Percentiles rank a stretch among this genome's conserved stretches.
Evolutionary conservation across 352 stramenopile species (phyloP).

Genomic region (Phytophthora vignae): DNA sequence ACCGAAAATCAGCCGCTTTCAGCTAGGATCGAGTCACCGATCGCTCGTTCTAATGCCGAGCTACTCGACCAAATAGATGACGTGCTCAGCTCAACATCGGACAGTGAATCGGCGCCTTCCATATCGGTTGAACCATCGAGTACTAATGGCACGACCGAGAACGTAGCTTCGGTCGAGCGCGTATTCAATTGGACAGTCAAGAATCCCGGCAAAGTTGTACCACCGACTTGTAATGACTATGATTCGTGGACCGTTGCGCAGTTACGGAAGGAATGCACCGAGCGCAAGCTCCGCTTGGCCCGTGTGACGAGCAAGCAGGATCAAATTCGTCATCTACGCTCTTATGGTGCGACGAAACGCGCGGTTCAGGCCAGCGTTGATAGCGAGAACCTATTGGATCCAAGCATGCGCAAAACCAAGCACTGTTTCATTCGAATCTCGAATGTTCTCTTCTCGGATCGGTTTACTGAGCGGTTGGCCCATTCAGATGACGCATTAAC

Average conservation of each 20-base stretch:
- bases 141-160: not conserved
- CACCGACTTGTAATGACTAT: not conserved
- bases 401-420: not conserved
- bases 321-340: not conserved
- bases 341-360: not conserved
- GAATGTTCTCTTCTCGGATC: constrained; percentile 1
- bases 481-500: not conserved
- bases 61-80: constrained; percentile 5
- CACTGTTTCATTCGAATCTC: not conserved
- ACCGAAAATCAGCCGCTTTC: not conserved
- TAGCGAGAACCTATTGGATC: not conserved
- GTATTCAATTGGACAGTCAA: constrained; percentile 1
- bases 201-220: not conserved
- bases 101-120: not conserved
- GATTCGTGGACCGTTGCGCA: not conserved
- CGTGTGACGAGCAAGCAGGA: not conserved
- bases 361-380: not conserved
- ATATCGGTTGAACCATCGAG: constrained; percentile 4
- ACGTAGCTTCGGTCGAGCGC: not conserved
- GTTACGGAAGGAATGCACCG: not conserved
- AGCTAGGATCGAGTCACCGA: not conserved
- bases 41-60: not conserved
- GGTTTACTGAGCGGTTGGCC: not conserved
- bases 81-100: constrained; percentile 5
- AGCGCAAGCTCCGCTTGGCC: not conserved